Conservation (phyloP, 1,139 yeast genomes). For the Yamadazyma mexicana region DNA sequence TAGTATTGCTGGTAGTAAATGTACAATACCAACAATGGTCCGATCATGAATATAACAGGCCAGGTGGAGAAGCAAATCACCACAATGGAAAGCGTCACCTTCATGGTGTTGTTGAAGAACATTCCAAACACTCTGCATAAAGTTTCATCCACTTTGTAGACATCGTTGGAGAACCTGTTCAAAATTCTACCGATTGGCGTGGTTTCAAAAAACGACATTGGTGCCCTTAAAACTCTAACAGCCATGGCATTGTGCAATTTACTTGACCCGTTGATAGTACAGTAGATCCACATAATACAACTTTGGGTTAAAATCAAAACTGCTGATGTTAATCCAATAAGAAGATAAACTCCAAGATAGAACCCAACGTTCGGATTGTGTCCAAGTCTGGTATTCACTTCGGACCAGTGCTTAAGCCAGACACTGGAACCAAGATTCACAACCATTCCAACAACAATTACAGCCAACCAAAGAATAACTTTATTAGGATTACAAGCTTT, state of each 20-base stretch:
- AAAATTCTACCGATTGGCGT: slow-evolving; percentile 41
- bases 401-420: slow-evolving; percentile 39
- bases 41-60: slow-evolving; percentile 69
- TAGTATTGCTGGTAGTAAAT: slow-evolving; percentile 87
- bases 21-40: slow-evolving; percentile 74
- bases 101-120: slow-evolving; percentile 71
- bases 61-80: slow-evolving; percentile 89
- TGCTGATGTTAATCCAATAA: slow-evolving; percentile 29
- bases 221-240: slow-evolving; percentile 32
- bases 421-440: slow-evolving; percentile 27
- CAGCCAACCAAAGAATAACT: slow-evolving; percentile 25
- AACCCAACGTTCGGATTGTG: slow-evolving; percentile 22
- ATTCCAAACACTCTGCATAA: slow-evolving; percentile 44
- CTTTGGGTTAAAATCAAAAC: slow-evolving; percentile 27
- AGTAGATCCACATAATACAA: slow-evolving; percentile 31
- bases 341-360: slow-evolving; percentile 26
- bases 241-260: slow-evolving; percentile 40
- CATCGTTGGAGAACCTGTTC: slow-evolving; percentile 40
- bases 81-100: slow-evolving; percentile 76
- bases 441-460: slow-evolving; percentile 21
- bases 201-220: slow-evolving; percentile 45
- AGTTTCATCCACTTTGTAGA: slow-evolving; percentile 32
- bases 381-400: slow-evolving; percentile 26
- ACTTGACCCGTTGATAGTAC: slow-evolving; percentile 30
- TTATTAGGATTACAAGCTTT: slow-evolving; percentile 33